Conservation (phyloP, 2,329 filamentous ascomycete genomes). For the Chaetothyriales sp. region DNA sequence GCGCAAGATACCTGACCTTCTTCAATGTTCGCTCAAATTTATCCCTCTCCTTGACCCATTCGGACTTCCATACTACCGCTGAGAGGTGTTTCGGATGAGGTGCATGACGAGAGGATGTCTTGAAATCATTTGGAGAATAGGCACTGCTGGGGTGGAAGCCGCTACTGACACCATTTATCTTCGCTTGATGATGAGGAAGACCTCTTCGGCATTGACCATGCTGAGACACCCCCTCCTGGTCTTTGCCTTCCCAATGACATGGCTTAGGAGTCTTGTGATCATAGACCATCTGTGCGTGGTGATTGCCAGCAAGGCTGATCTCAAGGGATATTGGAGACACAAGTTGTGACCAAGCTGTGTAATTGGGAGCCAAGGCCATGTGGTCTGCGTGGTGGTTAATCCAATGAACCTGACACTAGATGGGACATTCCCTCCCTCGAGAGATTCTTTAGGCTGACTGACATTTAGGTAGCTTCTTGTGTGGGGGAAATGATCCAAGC, state of each 20-base stretch:
- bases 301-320: background rate
- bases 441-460: background rate
- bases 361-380: background rate
- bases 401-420: background rate
- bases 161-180: background rate
- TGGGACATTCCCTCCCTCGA: no score
- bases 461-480: background rate
- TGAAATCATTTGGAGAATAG: background rate
- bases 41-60: background rate
- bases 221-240: background rate
- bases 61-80: background rate
- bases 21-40: background rate
- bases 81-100: background rate
- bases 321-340: background rate
- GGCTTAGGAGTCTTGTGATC: background rate
- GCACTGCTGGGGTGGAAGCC: background rate
- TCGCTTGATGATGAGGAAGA: background rate
- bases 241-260: background rate
- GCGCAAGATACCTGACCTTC: background rate
- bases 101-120: background rate
- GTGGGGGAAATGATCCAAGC: background rate
- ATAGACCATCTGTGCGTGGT: background rate
- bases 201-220: background rate
- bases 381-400: background rate
- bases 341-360: background rate